These are phyloP conservation scores for Bipolaris gigantea DNA, from an alignment of 2,329 filamentous ascomycete species.

Conservation along the genomic window DNA sequence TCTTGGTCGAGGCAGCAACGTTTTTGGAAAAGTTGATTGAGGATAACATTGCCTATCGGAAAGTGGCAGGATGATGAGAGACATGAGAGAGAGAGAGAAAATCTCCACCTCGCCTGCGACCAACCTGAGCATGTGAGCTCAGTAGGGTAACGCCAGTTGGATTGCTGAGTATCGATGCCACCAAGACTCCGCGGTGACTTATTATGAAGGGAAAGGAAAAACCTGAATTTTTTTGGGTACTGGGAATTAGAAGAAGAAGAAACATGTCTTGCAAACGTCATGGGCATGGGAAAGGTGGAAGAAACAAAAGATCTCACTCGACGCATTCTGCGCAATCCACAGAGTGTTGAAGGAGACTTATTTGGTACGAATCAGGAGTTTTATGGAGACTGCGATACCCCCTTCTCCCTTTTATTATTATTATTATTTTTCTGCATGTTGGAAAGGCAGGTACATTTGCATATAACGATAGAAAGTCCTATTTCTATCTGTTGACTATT, in stretches of 20 bases:
- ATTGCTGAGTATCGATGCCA: background rate
- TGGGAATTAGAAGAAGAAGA: too few species aligned
- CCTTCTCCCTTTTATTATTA: background rate
- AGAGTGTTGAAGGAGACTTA: background rate
- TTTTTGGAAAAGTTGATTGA: constrained; percentile 74
- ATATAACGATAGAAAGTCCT: background rate
- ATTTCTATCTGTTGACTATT: background rate
- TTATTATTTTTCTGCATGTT: background rate
- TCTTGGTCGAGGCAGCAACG: constrained; percentile 73
- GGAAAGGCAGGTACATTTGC: background rate
- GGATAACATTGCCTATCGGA: constrained; percentile 57
- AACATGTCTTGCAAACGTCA: background rate
- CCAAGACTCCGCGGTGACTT: background rate
- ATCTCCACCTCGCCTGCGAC: background rate
- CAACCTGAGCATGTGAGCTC: background rate
- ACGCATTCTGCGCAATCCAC: too few species aligned
- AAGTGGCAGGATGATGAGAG: background rate
- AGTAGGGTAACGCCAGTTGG: background rate
- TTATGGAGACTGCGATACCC: background rate
- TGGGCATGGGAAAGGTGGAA: background rate
- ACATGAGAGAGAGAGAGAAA: background rate
- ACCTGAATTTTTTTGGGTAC: too few species aligned
- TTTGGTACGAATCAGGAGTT: background rate
- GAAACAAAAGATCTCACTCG: background rate
- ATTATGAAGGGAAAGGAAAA: background rate